These are phyloP conservation scores for Penicillium glabrum DNA, from an alignment of 2,329 filamentous ascomycete species.

Conservation along the genomic window DNA sequence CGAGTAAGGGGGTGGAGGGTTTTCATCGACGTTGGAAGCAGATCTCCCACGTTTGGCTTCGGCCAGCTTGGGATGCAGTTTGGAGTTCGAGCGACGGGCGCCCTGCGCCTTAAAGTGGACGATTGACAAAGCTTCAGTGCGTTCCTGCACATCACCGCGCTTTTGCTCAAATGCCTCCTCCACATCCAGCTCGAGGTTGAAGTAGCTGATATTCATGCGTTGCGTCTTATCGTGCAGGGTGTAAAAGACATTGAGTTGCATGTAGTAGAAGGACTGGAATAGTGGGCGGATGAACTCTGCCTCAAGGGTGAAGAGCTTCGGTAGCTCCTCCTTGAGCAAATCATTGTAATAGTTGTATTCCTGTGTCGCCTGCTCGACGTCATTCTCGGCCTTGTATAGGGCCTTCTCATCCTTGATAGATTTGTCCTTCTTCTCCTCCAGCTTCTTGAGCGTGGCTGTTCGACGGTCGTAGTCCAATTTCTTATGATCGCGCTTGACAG, in stretches of 20 bases:
- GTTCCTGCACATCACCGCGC: constrained; percentile 82
- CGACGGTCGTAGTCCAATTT: constrained; percentile 94
- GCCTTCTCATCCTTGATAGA: constrained; percentile 96
- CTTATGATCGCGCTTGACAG: constrained; percentile 92
- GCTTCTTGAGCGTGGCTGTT: constrained; percentile 79
- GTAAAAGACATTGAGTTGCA: constrained; percentile 99
- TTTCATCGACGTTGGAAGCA: constrained; percentile 50
- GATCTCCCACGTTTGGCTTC: constrained; percentile 41
- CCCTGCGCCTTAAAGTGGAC: constrained; percentile 90
- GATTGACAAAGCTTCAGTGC: constrained; percentile 81
- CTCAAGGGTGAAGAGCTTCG: constrained; percentile 85
- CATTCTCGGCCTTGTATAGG: constrained; percentile 90
- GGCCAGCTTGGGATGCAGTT: constrained; percentile 33
- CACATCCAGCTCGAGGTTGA: constrained; percentile 85
- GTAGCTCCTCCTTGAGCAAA: constrained; percentile 90
- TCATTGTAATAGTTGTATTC: constrained; percentile 99
- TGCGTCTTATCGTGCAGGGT: constrained; percentile 99
- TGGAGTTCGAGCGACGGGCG: constrained; percentile 43
- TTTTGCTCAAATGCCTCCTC: constrained; percentile 89
- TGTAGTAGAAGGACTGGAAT: constrained; percentile 99
- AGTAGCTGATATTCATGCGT: constrained; percentile 94
- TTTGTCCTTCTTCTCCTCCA: constrained; percentile 97
- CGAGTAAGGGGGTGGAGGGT: constrained; percentile 71
- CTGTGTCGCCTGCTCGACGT: constrained; percentile 86
- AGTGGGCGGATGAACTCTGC: constrained; percentile 93